phyloP scores from a whole-genome alignment of 2,329 filamentous ascomycete genomes.

The Calycina herbarum region DNA sequence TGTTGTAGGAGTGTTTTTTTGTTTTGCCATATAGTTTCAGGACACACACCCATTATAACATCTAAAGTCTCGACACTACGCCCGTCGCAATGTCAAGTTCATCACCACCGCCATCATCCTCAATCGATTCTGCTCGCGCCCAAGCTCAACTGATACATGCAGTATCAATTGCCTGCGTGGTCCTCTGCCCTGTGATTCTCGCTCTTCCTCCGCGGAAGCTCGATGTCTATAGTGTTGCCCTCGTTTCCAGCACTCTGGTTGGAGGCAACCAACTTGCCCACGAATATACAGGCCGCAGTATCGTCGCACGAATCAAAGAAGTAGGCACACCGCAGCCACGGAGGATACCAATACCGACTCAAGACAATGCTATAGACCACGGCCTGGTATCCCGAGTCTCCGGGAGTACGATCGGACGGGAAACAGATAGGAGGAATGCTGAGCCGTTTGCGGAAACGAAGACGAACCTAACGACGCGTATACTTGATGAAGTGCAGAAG shows the following conservation, averaged over 20 bases:
- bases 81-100: background rate
- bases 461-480: background rate
- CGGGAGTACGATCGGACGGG: background rate
- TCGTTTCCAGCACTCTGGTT: constrained; percentile 43
- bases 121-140: background rate
- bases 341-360: background rate
- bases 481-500: constrained; percentile 12
- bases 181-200: constrained; percentile 55
- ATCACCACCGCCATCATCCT: background rate
- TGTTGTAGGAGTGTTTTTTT: no score
- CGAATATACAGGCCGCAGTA: constrained; percentile 34
- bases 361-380: background rate
- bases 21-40: no score
- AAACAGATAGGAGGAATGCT: constrained; percentile 4
- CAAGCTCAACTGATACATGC: constrained; percentile 23
- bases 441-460: background rate
- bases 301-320: constrained; percentile 19
- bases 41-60: no score
- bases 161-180: constrained; percentile 45
- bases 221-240: constrained; percentile 58
- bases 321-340: background rate
- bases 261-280: constrained; percentile 34
- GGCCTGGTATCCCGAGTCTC: background rate
- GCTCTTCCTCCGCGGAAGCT: constrained; percentile 61
- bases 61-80: background rate